phyloP scores from a whole-genome alignment of 2,329 filamentous ascomycete genomes.

The Aspergillus bombycis region DNA sequence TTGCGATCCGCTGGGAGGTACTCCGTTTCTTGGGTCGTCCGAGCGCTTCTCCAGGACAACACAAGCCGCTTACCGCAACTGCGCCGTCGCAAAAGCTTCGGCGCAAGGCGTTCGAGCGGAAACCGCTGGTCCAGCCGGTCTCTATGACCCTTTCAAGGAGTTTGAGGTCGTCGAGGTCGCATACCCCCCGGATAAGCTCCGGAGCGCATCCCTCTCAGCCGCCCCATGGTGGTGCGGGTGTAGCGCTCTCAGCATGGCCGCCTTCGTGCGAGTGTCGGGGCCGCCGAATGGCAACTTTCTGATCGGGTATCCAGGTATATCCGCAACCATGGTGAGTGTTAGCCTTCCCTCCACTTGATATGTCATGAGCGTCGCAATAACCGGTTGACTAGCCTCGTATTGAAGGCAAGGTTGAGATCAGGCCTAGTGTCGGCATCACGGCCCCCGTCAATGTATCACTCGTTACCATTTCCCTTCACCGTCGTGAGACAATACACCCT shows the following conservation, averaged over 20 bases:
- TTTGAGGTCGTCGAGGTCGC: conserved; percentile 26
- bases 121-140: conserved; percentile 10
- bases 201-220: conserved; percentile 29
- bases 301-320: conserved; percentile 96
- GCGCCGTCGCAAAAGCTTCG: conserved; percentile 16
- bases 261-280: conserved; percentile 93
- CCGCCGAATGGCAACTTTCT: conserved; percentile 96
- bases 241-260: conserved; percentile 60
- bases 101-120: conserved; percentile 19
- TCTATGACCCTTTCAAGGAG: conserved; percentile 33
- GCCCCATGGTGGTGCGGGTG: conserved; percentile 45
- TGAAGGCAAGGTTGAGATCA: conserved; percentile 96
- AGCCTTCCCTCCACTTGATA: conserved; percentile 7
- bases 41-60: neutral
- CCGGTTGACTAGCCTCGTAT: conserved; percentile 73
- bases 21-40: neutral
- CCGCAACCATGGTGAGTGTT: conserved; percentile 83
- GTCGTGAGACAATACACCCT: conserved; percentile 94
- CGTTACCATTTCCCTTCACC: conserved; percentile 90
- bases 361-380: conserved; percentile 13
- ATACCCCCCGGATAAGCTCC: conserved; percentile 30
- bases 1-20: neutral
- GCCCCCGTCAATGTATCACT: conserved; percentile 89
- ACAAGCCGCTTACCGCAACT: conserved; percentile 19
- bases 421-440: conserved; percentile 80